Percentiles rank a stretch among this genome's conserved stretches.
These are phyloP conservation scores for Metschnikowia baotianmanensis DNA, from an alignment of 805 yeast genomes.

Conservation along the genomic window DNA sequence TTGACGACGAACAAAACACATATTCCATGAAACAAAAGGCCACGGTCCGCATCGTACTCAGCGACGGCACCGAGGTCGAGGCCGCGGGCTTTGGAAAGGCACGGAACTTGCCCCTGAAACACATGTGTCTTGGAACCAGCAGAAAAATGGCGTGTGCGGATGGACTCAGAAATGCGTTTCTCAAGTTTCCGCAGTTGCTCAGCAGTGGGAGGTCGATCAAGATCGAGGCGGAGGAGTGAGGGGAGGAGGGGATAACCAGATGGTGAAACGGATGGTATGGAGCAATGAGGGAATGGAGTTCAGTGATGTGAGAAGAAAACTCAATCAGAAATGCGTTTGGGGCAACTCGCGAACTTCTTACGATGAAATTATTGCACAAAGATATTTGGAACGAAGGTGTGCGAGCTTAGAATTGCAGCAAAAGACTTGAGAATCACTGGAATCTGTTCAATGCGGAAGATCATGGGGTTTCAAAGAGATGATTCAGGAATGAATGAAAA, in stretches of 20 bases:
- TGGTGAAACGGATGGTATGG: neutral
- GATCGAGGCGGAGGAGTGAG: neutral
- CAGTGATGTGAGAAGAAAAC: too few relatives aligned
- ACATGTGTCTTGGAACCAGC: slow-evolving; percentile 35
- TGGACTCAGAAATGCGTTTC: slow-evolving; percentile 43
- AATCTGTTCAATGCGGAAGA: too few relatives aligned
- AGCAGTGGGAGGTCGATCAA: slow-evolving; percentile 4
- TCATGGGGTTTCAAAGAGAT: too few relatives aligned
- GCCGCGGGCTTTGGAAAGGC: slow-evolving; percentile 42
- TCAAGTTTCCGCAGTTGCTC: slow-evolving; percentile 25
- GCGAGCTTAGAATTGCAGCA: too few relatives aligned
- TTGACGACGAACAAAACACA: slow-evolving; percentile 22
- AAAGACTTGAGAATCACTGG: too few relatives aligned
- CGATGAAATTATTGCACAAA: too few relatives aligned
- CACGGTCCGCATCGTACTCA: slow-evolving; percentile 34
- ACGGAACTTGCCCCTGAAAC: slow-evolving; percentile 30
- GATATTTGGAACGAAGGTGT: too few relatives aligned
- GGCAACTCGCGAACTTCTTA: too few relatives aligned
- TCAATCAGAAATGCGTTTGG: too few relatives aligned
- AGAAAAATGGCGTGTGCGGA: slow-evolving; percentile 49
- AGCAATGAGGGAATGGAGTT: too few relatives aligned
- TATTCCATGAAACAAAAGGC: slow-evolving; percentile 27
- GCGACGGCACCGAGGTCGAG: slow-evolving; percentile 43
- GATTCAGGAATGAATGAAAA: too few relatives aligned
- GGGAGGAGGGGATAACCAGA: neutral